A percentile compares a stretch with the other conserved stretches of the same genome.
phyloP scores from a whole-genome alignment of 2,329 filamentous ascomycete species.

The Chaetomiaceae sp. region DNA sequence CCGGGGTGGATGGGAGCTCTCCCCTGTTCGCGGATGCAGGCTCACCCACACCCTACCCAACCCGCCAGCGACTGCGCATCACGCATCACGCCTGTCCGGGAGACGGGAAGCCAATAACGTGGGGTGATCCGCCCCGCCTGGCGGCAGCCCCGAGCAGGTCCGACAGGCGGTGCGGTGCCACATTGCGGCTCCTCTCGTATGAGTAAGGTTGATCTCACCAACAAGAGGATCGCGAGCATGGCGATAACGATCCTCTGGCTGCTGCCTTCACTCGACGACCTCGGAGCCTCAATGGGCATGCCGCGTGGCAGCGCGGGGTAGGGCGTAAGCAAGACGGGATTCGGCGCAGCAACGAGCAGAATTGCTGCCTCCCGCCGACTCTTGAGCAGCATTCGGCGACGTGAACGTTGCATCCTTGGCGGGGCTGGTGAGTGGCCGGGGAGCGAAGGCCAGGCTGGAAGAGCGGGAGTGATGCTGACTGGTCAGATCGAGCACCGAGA shows the following conservation, averaged over 20 bases:
- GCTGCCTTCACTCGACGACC: not conserved
- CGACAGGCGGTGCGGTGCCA: conserved; percentile 6
- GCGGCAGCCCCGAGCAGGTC: conserved; percentile 11
- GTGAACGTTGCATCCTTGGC: conserved; percentile 18
- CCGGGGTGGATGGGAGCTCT: conserved; percentile 17
- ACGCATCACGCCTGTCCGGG: conserved; percentile 14
- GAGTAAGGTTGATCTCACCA: not conserved
- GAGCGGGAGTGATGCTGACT: conserved; percentile 2
- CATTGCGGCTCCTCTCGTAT: conserved; percentile 4
- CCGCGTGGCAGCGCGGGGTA: conserved; percentile 9
- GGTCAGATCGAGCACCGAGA: conserved; percentile 7
- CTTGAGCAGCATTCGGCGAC: not conserved
- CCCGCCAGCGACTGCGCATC: conserved; percentile 10
- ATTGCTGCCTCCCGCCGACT: conserved; percentile 6
- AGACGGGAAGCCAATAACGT: conserved; percentile 22
- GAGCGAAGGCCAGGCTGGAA: conserved; percentile 9
- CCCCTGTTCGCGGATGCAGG: conserved; percentile 20
- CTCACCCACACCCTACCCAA: conserved; percentile 10
- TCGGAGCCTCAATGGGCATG: conserved; percentile 1
- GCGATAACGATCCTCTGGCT: not conserved
- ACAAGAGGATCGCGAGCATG: not conserved
- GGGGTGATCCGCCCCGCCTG: not conserved
- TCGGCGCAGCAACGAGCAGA: conserved; percentile 1
- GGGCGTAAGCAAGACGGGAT: conserved; percentile 6
- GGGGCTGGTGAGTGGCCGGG: conserved; percentile 12